Evolutionary conservation across 2,329 filamentous ascomycete species (phyloP), one percentile per base, ranked within the genome.

Genomic region (Podosphaera fusca): DNA sequence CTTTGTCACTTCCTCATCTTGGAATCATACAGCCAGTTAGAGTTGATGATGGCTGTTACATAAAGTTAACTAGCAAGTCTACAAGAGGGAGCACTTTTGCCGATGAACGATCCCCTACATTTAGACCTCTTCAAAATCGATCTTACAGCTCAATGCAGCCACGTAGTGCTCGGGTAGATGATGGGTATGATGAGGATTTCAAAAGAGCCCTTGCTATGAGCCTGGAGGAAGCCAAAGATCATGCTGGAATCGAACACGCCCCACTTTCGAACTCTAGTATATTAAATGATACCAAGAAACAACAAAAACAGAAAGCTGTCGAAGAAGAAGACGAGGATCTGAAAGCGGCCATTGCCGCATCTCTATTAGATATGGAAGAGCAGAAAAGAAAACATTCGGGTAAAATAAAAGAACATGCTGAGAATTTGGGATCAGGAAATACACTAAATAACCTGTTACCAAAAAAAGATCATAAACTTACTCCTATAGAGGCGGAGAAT

Each of bases 161-260:
- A 31, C 82, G 92, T 56, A 86, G 83, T 65, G 88, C 88, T 14
- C 81, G 89, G 56, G 81, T 94, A 2, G 89, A 95, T 62, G 85
- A 94, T 62, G 84, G 82, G 14, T 96, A 94, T 64, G 92, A 98
- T 67, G 89, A 95, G 61, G 92, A 98, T 67, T 72, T 98, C 60
- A 95, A 94, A 69, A 84, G 82, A 65, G 92, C 92, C 0, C 71
- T 98, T 59, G 87, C 94, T 59, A 95, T 98, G 90, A 98, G 92
- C 65, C 71, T 98, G 63, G 92, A 98, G 65, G 92, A 98, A 63
- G 85, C 87, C 45, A 85, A 89, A 67, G 81, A 77, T 47, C 82
- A 85, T 65, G 76, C 78, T 7, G 78, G 80, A 31, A 69, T 76
- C 29, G 86, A 83, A 29, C 94, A 89, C 67, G 79, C 83, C 10